A percentile compares a stretch with the other conserved stretches of the same genome.
phyloP scores from a whole-genome alignment of 2,329 filamentous ascomycete genomes.

The Aspergillus brunneoviolaceus region DNA sequence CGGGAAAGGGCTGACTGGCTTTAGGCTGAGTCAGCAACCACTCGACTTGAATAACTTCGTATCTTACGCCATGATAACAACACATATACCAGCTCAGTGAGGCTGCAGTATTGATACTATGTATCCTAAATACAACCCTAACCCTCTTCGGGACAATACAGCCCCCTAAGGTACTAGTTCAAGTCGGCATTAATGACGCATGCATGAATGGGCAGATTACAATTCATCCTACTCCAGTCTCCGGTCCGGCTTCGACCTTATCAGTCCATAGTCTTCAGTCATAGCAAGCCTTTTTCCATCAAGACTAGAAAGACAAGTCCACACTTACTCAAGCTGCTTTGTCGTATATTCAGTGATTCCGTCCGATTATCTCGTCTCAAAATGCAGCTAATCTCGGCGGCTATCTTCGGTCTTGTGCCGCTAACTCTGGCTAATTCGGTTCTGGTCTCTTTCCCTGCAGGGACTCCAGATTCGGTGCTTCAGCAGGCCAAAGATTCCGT shows the following conservation, averaged over 20 bases:
- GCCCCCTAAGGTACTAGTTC: too few species aligned
- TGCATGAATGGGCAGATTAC: background rate
- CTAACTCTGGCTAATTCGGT: conserved; percentile 70
- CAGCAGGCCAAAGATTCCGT: conserved; percentile 71
- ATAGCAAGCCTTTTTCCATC: background rate
- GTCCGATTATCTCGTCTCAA: background rate
- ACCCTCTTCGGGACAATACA: too few species aligned
- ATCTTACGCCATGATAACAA: too few species aligned
- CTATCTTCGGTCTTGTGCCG: conserved; percentile 59
- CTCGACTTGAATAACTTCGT: too few species aligned
- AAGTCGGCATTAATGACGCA: background rate
- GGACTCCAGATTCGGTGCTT: conserved; percentile 67
- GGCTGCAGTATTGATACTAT: too few species aligned
- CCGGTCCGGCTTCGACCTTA: background rate
- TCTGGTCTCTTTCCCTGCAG: conserved; percentile 73
- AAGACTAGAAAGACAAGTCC: background rate
- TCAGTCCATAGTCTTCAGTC: background rate
- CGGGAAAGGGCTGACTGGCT: too few species aligned
- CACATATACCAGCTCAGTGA: too few species aligned
- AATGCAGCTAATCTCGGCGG: conserved; percentile 66
- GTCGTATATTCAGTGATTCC: background rate
- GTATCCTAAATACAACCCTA: too few species aligned
- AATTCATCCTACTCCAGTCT: too few species aligned
- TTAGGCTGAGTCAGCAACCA: too few species aligned
- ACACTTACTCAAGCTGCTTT: background rate